phyloP scores from a whole-genome alignment of 208 protist genomes.

The Herpetomonas muscarum region DNA sequence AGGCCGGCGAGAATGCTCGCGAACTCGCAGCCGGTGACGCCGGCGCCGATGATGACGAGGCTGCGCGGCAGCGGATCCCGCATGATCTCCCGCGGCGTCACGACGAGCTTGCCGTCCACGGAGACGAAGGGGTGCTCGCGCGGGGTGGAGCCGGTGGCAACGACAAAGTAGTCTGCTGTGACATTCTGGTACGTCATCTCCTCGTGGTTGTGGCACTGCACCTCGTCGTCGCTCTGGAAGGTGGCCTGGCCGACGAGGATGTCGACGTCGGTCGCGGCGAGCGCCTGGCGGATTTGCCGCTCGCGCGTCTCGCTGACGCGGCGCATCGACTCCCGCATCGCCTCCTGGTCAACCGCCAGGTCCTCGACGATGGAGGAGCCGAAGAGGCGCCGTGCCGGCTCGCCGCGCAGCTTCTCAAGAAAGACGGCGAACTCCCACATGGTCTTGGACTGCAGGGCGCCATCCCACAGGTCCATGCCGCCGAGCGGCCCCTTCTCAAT shows the following conservation, averaged over 20 bases:
- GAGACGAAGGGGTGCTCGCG: slow-evolving; percentile 50
- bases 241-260: slow-evolving; percentile 54
- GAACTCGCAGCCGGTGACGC: slow-evolving; percentile 76
- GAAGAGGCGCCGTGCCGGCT: slow-evolving; percentile 41
- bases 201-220: slow-evolving; percentile 47
- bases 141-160: slow-evolving; percentile 68
- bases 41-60: slow-evolving; percentile 72
- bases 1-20: slow-evolving; percentile 63
- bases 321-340: slow-evolving; percentile 41
- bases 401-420: slow-evolving; percentile 35
- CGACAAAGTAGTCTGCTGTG: slow-evolving; percentile 73
- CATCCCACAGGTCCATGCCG: slow-evolving; percentile 75
- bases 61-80: slow-evolving; percentile 51
- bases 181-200: slow-evolving; percentile 48
- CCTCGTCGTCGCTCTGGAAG: slow-evolving; percentile 43
- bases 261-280: slow-evolving; percentile 41
- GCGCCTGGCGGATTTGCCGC: slow-evolving; percentile 37
- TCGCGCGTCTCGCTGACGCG: slow-evolving; percentile 43
- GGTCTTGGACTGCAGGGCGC: slow-evolving; percentile 73
- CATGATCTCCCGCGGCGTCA: slow-evolving; percentile 79
- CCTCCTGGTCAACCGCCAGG: slow-evolving; percentile 51
- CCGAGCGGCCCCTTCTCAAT: slow-evolving; percentile 62
- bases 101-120: slow-evolving; percentile 44
- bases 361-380: slow-evolving; percentile 29
- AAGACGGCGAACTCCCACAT: slow-evolving; percentile 77